Evolutionary conservation across 192 early-diverging fungal species (phyloP).

Genomic region (Funneliformis mosseae): DNA sequence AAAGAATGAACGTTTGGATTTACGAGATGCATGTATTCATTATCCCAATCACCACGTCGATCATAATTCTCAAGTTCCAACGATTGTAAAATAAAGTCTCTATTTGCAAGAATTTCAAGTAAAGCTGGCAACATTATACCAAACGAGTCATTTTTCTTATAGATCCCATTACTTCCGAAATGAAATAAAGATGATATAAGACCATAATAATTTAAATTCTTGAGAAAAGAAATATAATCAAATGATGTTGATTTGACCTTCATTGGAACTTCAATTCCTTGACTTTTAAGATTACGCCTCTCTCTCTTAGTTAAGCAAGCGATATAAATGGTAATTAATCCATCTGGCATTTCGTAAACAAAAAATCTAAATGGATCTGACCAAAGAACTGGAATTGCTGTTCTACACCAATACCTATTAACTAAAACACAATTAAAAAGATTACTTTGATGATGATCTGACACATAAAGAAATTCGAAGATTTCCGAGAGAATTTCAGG

Average conservation of each 20-base stretch:
- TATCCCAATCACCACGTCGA: not conserved
- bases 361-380: not conserved
- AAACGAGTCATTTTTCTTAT: not conserved
- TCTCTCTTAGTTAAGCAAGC: not conserved
- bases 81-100: not conserved
- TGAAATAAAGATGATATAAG: not conserved
- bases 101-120: not conserved
- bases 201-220: not conserved
- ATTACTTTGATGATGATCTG: not conserved
- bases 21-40: not conserved
- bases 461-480: not conserved
- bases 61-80: not conserved
- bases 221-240: not conserved
- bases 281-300: not conserved
- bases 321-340: not conserved
- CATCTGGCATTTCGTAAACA: not conserved
- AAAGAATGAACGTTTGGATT: not conserved
- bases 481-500: not conserved
- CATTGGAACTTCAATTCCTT: not conserved
- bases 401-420: constrained; percentile 1
- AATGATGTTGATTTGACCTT: not conserved
- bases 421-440: not conserved
- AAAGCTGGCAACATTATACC: not conserved
- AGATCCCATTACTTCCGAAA: not conserved
- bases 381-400: not conserved